These are phyloP conservation scores for Diaporthe citri DNA, from an alignment of 2,329 filamentous ascomycete genomes.

Conservation along the genomic window DNA sequence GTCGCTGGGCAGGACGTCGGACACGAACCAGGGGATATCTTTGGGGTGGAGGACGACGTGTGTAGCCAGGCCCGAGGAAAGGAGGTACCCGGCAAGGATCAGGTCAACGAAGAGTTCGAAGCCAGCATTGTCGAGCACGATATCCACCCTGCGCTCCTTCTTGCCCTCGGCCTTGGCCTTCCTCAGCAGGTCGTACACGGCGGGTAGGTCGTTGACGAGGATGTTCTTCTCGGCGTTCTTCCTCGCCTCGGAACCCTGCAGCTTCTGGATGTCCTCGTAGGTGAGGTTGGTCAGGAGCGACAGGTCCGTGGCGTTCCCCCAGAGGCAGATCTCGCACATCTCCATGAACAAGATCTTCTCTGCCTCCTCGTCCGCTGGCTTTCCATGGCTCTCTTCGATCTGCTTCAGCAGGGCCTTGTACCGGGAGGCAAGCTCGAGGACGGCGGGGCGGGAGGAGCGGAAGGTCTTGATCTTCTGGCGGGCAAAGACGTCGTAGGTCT, in stretches of 20 bases:
- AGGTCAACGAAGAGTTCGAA: constrained; percentile 98
- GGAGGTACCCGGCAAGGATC: constrained; percentile 89
- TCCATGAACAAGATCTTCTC: constrained; percentile 87
- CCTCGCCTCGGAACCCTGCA: constrained; percentile 89
- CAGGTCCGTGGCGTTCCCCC: constrained; percentile 96
- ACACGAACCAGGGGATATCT: constrained; percentile 97
- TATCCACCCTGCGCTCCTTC: constrained; percentile 84
- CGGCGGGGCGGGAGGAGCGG: constrained; percentile 85
- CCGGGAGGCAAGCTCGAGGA: constrained; percentile 57
- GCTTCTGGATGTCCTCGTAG: constrained; percentile 96
- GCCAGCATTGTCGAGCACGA: constrained; percentile 96
- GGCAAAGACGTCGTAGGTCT: constrained; percentile 88
- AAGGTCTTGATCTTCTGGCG: constrained; percentile 94
- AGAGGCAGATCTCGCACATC: constrained; percentile 96
- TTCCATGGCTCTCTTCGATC: constrained; percentile 66
- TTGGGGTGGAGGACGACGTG: constrained; percentile 92
- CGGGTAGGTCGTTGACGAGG: constrained; percentile 82
- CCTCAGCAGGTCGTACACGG: constrained; percentile 47
- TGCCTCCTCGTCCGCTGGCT: constrained; percentile 71
- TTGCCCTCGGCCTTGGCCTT: constrained; percentile 44
- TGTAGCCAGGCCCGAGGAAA: constrained; percentile 87
- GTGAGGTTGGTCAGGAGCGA: constrained; percentile 90
- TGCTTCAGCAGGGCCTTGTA: constrained; percentile 74
- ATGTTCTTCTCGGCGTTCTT: constrained; percentile 94
- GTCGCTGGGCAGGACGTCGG: constrained; percentile 89